A percentile compares a stretch with the other conserved stretches of the same genome.
Conservation (phyloP, 176 grass and related monocot genomes). For the Luzula sylvatica region DNA sequence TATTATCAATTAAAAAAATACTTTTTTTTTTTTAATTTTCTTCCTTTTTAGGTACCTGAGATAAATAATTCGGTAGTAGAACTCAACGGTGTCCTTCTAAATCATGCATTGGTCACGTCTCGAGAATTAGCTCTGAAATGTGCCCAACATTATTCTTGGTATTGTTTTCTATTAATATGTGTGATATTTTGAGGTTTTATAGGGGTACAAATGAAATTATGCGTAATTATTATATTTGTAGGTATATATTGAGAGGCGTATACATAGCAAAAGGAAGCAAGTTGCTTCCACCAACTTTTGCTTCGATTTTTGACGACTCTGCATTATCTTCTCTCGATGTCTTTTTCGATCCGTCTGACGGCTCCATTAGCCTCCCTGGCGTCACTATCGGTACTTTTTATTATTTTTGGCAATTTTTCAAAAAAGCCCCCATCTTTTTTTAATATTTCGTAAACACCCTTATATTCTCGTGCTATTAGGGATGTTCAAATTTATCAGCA, state of each 20-base stretch:
- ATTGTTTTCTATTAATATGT: background rate
- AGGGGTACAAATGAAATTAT: background rate
- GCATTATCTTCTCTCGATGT: slow-evolving; percentile 90
- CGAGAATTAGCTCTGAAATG: slow-evolving; percentile 79
- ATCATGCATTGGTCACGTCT: slow-evolving; percentile 81
- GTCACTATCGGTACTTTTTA: slow-evolving; percentile 50
- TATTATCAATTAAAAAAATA: too few species aligned
- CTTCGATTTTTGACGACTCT: slow-evolving; percentile 78
- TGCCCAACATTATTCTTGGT: slow-evolving; percentile 90
- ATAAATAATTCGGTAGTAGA: slow-evolving; percentile 63
- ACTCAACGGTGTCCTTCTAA: slow-evolving; percentile 77
- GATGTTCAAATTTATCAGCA: slow-evolving; percentile 96
- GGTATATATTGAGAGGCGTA: slow-evolving; percentile 69
- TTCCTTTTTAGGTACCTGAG: slow-evolving; percentile 44
- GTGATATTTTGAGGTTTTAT: too few species aligned
- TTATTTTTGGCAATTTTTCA: too few species aligned
- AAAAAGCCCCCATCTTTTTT: too few species aligned
- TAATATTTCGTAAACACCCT: too few species aligned
- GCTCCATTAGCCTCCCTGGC: slow-evolving; percentile 64
- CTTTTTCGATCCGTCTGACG: slow-evolving; percentile 91
- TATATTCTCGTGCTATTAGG: too few species aligned
- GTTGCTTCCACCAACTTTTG: slow-evolving; percentile 82
- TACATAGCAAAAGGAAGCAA: slow-evolving; percentile 70
- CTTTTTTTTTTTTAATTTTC: background rate
- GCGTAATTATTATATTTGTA: slow-evolving; percentile 23